Evolutionary conservation across 179 eudicot genomes (phyloP).

Genomic region (Drosera spatulata): DNA sequence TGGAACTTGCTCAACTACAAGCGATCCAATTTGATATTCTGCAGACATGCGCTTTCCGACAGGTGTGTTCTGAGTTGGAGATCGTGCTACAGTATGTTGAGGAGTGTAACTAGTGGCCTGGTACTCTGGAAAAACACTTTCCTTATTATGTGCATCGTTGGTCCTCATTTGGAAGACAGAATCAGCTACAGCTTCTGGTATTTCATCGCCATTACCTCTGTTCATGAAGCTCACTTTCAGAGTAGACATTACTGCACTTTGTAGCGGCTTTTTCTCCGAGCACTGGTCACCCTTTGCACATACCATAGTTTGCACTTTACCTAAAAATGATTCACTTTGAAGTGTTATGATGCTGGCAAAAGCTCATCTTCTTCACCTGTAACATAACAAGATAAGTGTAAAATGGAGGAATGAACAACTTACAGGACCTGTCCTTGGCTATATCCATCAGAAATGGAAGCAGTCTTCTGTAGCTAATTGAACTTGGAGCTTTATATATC

Average conservation of each 20-base stretch:
- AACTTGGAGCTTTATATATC: conserved; percentile 38
- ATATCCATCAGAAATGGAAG: conserved; percentile 58
- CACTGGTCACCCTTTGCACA: conserved; percentile 10
- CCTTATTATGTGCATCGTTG: conserved; percentile 7
- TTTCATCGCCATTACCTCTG: conserved; percentile 6
- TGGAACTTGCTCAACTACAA: conserved; percentile 7
- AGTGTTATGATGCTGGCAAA: conserved; percentile 7
- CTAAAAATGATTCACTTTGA: neutral
- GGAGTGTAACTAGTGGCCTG: conserved; percentile 4
- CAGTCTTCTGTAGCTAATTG: conserved; percentile 62
- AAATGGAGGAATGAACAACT: conserved; percentile 3
- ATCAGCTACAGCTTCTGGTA: neutral
- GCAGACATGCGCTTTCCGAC: conserved; percentile 4
- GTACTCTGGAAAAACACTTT: neutral
- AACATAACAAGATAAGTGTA: neutral
- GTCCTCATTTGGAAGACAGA: neutral
- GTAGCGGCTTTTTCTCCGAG: conserved; percentile 13
- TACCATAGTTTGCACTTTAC: neutral
- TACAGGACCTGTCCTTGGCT: conserved; percentile 29
- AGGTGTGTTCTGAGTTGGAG: conserved; percentile 1
- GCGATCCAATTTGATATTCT: conserved; percentile 1
- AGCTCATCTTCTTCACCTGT: conserved; percentile 14
- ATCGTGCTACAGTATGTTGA: conserved; percentile 5
- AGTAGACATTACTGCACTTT: conserved; percentile 3
- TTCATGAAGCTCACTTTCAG: conserved; percentile 9